Conservation (phyloP, 345 rosid species). For the Trapa bicornis region DNA sequence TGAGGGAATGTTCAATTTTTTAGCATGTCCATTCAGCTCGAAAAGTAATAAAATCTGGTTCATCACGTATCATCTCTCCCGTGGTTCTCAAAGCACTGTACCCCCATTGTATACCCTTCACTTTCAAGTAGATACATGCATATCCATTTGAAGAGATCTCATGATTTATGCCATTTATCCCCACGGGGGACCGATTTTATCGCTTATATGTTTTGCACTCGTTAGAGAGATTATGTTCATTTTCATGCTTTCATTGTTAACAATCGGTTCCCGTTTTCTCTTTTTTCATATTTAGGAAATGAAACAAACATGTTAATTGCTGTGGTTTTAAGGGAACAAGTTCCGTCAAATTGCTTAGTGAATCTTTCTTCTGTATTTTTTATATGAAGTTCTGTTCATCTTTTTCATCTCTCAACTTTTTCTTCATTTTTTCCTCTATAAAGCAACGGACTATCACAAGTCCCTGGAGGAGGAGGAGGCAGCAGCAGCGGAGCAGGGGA, state of each 20-base stretch:
- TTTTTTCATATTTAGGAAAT: no score
- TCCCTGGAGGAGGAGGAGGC: conserved; percentile 12
- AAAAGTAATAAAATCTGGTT: neutral
- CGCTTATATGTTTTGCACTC: no score
- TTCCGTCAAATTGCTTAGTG: no score
- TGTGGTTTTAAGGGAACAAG: no score
- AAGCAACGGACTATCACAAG: conserved; percentile 29
- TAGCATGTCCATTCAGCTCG: neutral
- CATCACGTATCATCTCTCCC: neutral
- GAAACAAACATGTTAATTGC: no score
- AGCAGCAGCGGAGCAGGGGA: conserved; percentile 20
- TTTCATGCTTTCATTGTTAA: no score
- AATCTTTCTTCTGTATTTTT: no score
- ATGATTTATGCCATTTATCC: no score
- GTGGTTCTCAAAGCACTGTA: neutral
- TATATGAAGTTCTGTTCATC: neutral
- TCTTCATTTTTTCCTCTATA: neutral
- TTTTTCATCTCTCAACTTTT: neutral
- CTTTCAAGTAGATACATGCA: neutral
- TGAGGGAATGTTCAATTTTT: neutral
- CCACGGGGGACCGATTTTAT: no score
- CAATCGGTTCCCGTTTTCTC: no score
- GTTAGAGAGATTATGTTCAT: no score
- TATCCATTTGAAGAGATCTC: no score
- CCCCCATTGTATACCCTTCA: neutral